Evolutionary conservation across 768 basidiomycete species (phyloP), one percentile per base, ranked within the genome.

Genomic region (Punctularia strigosozonata): DNA sequence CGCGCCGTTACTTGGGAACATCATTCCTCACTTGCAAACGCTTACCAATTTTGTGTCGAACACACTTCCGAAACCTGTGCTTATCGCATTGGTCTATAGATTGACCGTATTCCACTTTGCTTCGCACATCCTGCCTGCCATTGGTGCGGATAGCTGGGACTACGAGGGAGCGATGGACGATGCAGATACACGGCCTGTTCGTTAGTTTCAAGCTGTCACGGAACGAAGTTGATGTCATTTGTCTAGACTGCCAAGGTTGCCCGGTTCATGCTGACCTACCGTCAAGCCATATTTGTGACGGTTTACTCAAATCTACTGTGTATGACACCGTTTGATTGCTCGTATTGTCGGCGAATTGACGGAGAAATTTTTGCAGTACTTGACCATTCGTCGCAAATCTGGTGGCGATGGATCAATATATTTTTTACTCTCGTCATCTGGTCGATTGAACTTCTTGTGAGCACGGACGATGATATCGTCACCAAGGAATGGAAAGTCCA

Each of bases 321-420:
- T 90, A 50, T 52, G 85, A 4, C 36, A 10, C 33, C 13, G 21
- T 43, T n/a, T n/a, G 39, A 15, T 23, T 25, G 1, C 31, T 33
- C 22, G 5, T 6, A 13, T 19, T 14, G 6, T n/a, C 20, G 5
- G 28, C 23, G 25, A 37, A 24, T 22, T 37, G 18, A 13, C 25
- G 41, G 31, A 31, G 21, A 23, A 30, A 39, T 10, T 32, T 48
- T 24, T 33, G 4, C 38, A 88, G 87, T 90, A 32, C 64, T 90
- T 38, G 87, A 90, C 50, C 81, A 85, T 51, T 82, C 86, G 15
- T 85, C 84, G n/a, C 87, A 89, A 52, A 75, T 88, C 36, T 90
- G 87, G 87, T 89, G 87, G 82, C 72, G 87, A 44, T 89, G 87
- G 86, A 79, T 80, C 65, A 85, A 86, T 52, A 79, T 90, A 24